Base-by-base conservation (phyloP, 2,329 filamentous ascomycete species). In the Domatiomyces catenatus region DNA sequence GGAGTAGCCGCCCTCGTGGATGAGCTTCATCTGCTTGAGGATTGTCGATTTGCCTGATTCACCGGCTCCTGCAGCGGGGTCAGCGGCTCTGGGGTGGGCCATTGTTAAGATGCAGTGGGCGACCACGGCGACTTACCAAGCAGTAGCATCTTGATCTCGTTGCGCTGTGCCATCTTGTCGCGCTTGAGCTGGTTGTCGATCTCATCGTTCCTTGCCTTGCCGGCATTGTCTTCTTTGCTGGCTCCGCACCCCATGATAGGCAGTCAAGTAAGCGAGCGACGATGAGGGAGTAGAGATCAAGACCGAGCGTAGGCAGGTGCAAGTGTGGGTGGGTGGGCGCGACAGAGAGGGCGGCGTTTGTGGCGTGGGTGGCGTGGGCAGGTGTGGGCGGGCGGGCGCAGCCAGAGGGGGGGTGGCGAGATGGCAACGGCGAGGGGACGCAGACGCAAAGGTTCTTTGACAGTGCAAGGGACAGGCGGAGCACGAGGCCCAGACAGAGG, bases 151-250 rank as follows among this genome's bases (percentile, higher is more conserved):
- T 98, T 98, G 76, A 98, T 98, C 74, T 98, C 92, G 63, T 98
- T 98, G 64, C 90, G 84, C 75, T 95, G 89, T 77, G 94, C 84
- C 86, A 96, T 86, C 74, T 94, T 93, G 68, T 98, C 92, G 69
- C 87, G 80, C 80, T 95, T 96, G 67, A 96, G 76, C 76, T 96
- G 90, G 70, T 95, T 96, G 74, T 98, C 92, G 66, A 98, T 98
- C 81, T 96, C 90, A 79, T 98, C 92, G 69, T 98, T 96, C 63
- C 92, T 84, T 76, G 88, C 86, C 86, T 95, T 96, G 74, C 92
- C 90, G 88, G 96, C 92, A 84, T 95, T 95, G 75, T 96, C 92
- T 76, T 96, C 92, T 67, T 92, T 94, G 71, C 90, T 96, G 87
- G 95, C 94, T 73, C 90, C 90, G 71, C 92, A 98, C 81, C 92